Base-by-base conservation (phyloP, 768 basidiomycete species). In the Lanmaoa pseudosensibilis region DNA sequence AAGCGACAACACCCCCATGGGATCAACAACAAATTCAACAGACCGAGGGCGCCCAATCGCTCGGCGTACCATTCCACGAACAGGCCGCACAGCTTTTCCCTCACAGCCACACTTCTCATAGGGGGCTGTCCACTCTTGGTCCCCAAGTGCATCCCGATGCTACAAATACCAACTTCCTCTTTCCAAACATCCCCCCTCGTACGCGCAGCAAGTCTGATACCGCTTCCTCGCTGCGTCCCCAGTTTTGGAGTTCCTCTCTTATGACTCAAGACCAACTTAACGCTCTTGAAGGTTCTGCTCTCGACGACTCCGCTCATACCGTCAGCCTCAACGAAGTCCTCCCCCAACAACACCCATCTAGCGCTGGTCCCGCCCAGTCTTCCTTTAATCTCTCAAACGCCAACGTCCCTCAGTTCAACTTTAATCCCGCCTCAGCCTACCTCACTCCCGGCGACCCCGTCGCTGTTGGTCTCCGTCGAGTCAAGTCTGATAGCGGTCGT, bases 131-230 rank as follows among this genome's bases (percentile, higher is more conserved):
- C 73, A 55, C 58, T 52, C 63, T 70, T 32, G 64, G 57, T 66
- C 58, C 66, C 59, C 69, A 72, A 63, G 44, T 68, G 0, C 71
- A 69, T 57, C 55, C 72, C 46, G 72, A 72, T 66, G 50, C 58
- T 74, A 72, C 68, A 70, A 70, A 72, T 73, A 74, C 61, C 63
- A 65, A 62, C 64, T 76, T 72, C 57, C 71, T 76, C 33, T 69
- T 74, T 61, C 77, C 78, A 30, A 69, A 59, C 33, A 64, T 70
- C 32, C 70, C 72, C 69, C 70, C 71, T 36, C 78, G 84, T 36
- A 71, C 74, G 23, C 76, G 86, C 50, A 85, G 83, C 70, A 81
- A 85, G 62, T 84, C 84, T 2, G 86, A 87, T 45, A 80, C 83
- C 0, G 75, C 82, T 40, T 43, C 70, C 46, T 70, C 70, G 41